phyloP scores from a whole-genome alignment of 192 early-diverging fungal species.

The Mortierella claussenii region DNA sequence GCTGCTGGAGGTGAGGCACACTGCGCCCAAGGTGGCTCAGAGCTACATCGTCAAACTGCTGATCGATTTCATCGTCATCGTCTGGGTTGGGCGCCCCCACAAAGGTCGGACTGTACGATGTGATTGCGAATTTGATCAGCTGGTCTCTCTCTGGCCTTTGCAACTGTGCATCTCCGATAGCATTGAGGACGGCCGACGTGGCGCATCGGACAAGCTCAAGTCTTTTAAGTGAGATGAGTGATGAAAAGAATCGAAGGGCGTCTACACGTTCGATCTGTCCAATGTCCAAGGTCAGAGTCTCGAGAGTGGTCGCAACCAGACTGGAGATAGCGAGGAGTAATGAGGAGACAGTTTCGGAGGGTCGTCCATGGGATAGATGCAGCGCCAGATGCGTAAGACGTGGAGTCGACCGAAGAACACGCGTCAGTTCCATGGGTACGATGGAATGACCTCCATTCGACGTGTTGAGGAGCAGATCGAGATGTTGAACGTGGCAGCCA shows the following conservation, averaged over 20 bases:
- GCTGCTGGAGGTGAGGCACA: not conserved
- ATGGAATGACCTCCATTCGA: not conserved
- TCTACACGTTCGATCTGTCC: not conserved
- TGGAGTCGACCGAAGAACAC: not conserved
- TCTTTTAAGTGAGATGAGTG: constrained; percentile 2
- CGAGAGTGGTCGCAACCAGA: not conserved
- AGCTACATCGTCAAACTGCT: constrained; percentile 3
- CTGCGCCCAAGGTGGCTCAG: not conserved
- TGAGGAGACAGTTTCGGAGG: not conserved
- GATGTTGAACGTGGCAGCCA: constrained; percentile 7
- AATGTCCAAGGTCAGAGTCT: not conserved
- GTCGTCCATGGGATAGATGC: not conserved
- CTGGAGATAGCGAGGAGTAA: not conserved
- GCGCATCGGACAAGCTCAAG: constrained; percentile 7
- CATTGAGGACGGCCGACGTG: not conserved
- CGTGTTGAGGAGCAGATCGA: constrained; percentile 8
- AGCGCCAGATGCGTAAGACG: constrained; percentile 4
- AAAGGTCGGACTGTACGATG: not conserved
- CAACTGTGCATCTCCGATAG: not conserved
- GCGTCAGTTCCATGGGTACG: constrained; percentile 5
- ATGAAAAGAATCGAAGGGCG: constrained; percentile 6
- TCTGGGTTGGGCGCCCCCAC: too few relatives aligned
- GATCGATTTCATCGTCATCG: too few relatives aligned
- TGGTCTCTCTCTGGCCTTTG: not conserved
- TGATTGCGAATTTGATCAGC: not conserved